phyloP scores from a whole-genome alignment of 169 alveolate species.

The Plasmodium gallinaceum region DNA sequence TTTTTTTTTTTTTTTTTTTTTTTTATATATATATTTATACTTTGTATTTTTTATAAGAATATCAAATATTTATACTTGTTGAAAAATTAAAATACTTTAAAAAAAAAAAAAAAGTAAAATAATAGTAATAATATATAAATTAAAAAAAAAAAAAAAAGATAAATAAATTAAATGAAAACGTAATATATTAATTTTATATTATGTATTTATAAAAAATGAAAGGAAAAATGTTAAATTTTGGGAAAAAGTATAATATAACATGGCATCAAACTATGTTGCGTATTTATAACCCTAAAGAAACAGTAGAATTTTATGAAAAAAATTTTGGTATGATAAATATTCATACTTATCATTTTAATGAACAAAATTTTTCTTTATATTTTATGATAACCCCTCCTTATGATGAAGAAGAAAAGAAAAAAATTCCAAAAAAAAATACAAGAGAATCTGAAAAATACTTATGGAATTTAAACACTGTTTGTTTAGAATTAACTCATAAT shows the following conservation, averaged over 20 bases:
- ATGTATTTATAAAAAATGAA: not conserved
- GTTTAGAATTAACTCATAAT: conserved; percentile 84
- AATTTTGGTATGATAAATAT: conserved; percentile 85
- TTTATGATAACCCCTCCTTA: conserved; percentile 83
- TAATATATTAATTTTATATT: too few species aligned
- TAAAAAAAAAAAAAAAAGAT: not conserved
- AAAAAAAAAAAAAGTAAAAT: too few species aligned
- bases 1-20: too few species aligned
- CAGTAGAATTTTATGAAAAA: conserved; percentile 84
- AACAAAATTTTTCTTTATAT: conserved; percentile 83
- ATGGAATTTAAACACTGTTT: conserved; percentile 82
- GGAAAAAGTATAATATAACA: conserved; percentile 36
- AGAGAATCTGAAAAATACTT: conserved; percentile 82
- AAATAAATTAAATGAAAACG: not conserved
- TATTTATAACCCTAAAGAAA: conserved; percentile 83
- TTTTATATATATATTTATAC: too few species aligned
- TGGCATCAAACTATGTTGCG: conserved; percentile 88
- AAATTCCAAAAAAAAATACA: conserved; percentile 75
- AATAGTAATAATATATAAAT: too few species aligned
- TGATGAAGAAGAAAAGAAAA: conserved; percentile 77
- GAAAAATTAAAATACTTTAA: too few species aligned
- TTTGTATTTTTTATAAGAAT: too few species aligned
- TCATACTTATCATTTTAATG: conserved; percentile 78
- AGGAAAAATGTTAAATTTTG: conserved; percentile 20
- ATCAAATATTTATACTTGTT: too few species aligned